These are phyloP conservation scores for Yarrowia sp. DNA, from an alignment of 805 yeast genomes.

Conservation along the genomic window DNA sequence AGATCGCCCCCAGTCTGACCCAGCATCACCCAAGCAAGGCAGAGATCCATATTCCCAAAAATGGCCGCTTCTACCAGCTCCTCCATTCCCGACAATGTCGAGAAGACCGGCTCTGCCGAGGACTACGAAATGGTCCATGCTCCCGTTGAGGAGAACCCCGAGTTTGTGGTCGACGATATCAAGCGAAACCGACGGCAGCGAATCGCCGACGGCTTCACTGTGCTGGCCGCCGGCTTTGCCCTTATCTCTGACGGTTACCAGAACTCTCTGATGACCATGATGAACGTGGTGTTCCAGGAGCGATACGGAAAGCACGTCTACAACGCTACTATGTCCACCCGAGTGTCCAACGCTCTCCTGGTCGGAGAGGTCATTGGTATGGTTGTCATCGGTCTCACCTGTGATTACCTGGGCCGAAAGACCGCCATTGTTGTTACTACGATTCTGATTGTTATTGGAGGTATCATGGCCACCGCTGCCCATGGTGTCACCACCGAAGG, in stretches of 20 bases:
- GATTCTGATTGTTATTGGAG: slow-evolving; percentile 65
- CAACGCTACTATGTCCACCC: slow-evolving; percentile 59
- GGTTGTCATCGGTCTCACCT: slow-evolving; percentile 66
- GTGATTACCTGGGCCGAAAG: slow-evolving; percentile 73
- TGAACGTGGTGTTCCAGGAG: slow-evolving; percentile 62
- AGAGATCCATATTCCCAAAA: not conserved
- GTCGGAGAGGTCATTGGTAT: slow-evolving; percentile 77
- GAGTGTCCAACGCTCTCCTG: slow-evolving; percentile 71
- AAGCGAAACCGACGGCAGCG: slow-evolving; percentile 35
- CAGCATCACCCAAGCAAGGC: not conserved
- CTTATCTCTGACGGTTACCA: slow-evolving; percentile 80
- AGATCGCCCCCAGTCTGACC: not conserved
- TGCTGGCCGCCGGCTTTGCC: slow-evolving; percentile 75
- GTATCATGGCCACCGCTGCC: slow-evolving; percentile 71
- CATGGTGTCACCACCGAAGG: slow-evolving; percentile 66
- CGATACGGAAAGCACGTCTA: slow-evolving; percentile 55
- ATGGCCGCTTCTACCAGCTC: slow-evolving; percentile 32
- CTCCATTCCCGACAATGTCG: slow-evolving; percentile 36
- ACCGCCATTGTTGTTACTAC: slow-evolving; percentile 72
- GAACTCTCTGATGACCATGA: slow-evolving; percentile 75
- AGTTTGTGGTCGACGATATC: slow-evolving; percentile 7
- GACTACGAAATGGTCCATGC: slow-evolving; percentile 32
- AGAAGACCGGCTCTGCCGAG: slow-evolving; percentile 6
- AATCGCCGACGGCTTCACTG: slow-evolving; percentile 49
- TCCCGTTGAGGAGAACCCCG: slow-evolving; percentile 26